A percentile compares a stretch with the other conserved stretches of the same genome.
Conservation (phyloP, 2,329 filamentous ascomycete species). For the Paraconiothyrium sp. region DNA sequence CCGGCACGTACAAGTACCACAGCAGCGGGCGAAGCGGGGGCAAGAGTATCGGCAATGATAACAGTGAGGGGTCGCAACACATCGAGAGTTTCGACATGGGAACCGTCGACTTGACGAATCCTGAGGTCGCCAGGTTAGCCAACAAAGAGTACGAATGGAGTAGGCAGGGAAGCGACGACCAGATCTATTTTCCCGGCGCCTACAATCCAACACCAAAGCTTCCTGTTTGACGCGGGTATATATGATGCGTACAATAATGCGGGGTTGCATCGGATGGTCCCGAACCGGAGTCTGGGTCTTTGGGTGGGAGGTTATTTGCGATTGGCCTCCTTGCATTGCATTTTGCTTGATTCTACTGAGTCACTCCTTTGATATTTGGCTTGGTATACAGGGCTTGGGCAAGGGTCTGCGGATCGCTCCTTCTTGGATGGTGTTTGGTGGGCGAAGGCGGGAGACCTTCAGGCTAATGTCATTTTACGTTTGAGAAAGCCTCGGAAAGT, state of each 20-base stretch:
- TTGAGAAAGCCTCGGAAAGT: not conserved
- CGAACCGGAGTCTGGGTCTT: conserved; percentile 16
- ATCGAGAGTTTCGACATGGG: conserved; percentile 13
- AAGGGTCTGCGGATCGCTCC: too few relatives aligned
- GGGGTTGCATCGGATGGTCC: conserved; percentile 9
- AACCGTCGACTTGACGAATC: conserved; percentile 11
- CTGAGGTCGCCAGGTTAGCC: conserved; percentile 13
- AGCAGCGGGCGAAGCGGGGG: conserved; percentile 31
- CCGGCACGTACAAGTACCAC: conserved; percentile 32
- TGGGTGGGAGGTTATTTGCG: not conserved
- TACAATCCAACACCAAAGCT: not conserved
- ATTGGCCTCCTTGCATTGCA: not conserved
- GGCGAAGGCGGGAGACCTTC: not conserved
- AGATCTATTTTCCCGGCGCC: conserved; percentile 15
- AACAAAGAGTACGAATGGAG: conserved; percentile 21
- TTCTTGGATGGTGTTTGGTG: not conserved
- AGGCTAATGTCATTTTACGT: conserved; percentile 2
- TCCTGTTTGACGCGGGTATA: conserved; percentile 13
- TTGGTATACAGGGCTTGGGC: not conserved
- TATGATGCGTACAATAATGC: not conserved
- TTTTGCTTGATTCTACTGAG: not conserved
- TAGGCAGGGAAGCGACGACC: conserved; percentile 11
- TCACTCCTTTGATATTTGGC: not conserved
- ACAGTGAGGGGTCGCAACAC: not conserved
- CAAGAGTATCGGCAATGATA: conserved; percentile 11